These are phyloP conservation scores for Lotmaria passim DNA, from an alignment of 208 protist species.

Conservation along the genomic window DNA sequence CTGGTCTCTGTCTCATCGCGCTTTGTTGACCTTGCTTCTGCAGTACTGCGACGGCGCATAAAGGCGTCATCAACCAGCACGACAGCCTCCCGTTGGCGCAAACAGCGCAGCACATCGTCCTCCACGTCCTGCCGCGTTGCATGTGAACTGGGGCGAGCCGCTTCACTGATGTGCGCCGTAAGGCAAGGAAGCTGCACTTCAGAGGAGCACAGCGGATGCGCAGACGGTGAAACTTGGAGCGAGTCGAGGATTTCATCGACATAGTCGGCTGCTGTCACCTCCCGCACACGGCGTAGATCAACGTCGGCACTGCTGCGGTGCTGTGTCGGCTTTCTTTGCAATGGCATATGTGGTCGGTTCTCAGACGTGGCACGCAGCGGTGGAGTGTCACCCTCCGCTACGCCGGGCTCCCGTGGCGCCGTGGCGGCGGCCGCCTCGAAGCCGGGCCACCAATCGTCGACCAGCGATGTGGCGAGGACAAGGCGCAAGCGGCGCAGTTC, in stretches of 20 bases:
- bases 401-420: neutral
- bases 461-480: neutral
- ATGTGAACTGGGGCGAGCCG: no score
- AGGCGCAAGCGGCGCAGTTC: constrained; percentile 3
- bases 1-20: no score
- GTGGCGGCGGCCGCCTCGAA: neutral
- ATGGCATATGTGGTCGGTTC: neutral
- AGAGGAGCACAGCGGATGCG: no score
- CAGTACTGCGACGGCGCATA: neutral
- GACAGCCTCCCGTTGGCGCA: neutral
- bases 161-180: no score
- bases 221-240: neutral
- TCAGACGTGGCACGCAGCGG: neutral
- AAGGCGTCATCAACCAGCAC: neutral
- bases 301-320: neutral
- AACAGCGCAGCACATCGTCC: neutral
- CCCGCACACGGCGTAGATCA: neutral
- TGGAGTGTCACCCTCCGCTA: neutral
- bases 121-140: no score
- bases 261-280: neutral
- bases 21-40: neutral
- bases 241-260: neutral
- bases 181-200: no score
- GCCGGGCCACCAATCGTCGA: constrained; percentile 3
- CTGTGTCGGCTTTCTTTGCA: neutral